Conservation (phyloP, 164 flowering plant species). For the Chimonanthus salicifolius region DNA sequence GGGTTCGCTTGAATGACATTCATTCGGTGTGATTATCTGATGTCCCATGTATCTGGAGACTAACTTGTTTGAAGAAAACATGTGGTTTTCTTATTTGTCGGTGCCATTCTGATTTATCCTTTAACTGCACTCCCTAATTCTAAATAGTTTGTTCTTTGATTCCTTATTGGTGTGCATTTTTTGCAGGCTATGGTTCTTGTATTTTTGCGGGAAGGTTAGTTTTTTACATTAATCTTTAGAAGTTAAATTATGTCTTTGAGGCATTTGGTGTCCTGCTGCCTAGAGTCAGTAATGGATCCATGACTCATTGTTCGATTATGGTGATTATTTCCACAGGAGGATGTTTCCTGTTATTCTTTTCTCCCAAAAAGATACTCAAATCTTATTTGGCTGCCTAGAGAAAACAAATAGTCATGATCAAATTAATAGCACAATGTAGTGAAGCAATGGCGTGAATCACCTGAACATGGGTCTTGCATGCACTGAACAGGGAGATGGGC, state of each 20-base stretch:
- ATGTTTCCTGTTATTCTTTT: background rate
- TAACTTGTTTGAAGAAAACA: too few relatives aligned
- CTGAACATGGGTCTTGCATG: too few relatives aligned
- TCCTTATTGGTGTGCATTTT: background rate
- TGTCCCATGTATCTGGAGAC: too few relatives aligned
- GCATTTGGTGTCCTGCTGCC: background rate
- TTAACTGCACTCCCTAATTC: background rate
- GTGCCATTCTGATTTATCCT: too few relatives aligned
- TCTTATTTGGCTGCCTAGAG: background rate
- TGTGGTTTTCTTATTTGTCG: background rate
- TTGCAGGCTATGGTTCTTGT: conserved; percentile 68
- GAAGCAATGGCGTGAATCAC: too few relatives aligned
- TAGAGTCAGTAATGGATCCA: background rate
- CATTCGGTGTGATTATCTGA: too few relatives aligned
- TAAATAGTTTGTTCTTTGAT: conserved; percentile 1
- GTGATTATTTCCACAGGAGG: background rate
- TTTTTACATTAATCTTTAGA: too few relatives aligned
- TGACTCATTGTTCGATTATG: background rate
- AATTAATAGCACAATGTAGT: background rate
- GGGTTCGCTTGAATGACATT: too few relatives aligned
- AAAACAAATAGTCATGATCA: too few relatives aligned
- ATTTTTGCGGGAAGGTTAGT: conserved; percentile 54
- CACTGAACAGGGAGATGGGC: too few relatives aligned
- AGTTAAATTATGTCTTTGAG: background rate
- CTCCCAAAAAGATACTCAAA: background rate